Conservation (phyloP, 2,329 filamentous ascomycete genomes). For the Paracoccidioides lutzii region DNA sequence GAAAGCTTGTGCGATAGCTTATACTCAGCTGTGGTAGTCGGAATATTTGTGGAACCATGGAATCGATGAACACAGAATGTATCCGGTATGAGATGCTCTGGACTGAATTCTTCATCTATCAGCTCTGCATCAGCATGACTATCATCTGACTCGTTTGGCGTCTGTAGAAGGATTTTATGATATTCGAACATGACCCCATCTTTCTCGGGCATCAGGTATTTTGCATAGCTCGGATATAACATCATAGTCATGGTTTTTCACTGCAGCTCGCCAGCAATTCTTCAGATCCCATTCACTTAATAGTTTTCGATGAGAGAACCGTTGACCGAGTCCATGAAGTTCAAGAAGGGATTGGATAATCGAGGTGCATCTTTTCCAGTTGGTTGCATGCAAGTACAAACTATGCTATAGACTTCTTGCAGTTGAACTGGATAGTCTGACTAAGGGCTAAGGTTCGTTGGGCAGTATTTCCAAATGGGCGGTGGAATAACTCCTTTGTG, state of each 20-base stretch:
- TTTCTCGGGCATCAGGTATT: conserved; percentile 15
- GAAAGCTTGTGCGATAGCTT: conserved; percentile 15
- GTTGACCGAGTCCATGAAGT: conserved; percentile 13
- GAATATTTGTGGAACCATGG: neutral
- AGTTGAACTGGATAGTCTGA: conserved; percentile 6
- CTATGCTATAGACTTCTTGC: conserved; percentile 6
- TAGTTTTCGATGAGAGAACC: conserved; percentile 13
- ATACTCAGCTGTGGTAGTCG: conserved; percentile 10
- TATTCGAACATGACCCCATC: conserved; percentile 14
- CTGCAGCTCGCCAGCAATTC: conserved; percentile 17
- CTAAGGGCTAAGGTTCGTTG: conserved; percentile 5
- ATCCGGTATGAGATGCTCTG: too few relatives aligned
- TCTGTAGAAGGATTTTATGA: conserved; percentile 9
- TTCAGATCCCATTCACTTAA: conserved; percentile 21
- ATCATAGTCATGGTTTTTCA: conserved; percentile 17
- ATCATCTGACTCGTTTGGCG: neutral
- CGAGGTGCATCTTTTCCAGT: neutral
- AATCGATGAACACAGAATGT: neutral
- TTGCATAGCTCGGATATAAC: conserved; percentile 19
- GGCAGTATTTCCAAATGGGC: conserved; percentile 10
- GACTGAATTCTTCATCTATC: neutral
- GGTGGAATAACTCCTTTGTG: conserved; percentile 7
- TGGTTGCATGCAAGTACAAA: conserved; percentile 9
- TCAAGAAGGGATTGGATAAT: conserved; percentile 7
- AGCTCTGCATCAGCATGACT: neutral